These are phyloP conservation scores for Petunia axillaris DNA, from an alignment of 257 asterid genomes.

Conservation along the genomic window DNA sequence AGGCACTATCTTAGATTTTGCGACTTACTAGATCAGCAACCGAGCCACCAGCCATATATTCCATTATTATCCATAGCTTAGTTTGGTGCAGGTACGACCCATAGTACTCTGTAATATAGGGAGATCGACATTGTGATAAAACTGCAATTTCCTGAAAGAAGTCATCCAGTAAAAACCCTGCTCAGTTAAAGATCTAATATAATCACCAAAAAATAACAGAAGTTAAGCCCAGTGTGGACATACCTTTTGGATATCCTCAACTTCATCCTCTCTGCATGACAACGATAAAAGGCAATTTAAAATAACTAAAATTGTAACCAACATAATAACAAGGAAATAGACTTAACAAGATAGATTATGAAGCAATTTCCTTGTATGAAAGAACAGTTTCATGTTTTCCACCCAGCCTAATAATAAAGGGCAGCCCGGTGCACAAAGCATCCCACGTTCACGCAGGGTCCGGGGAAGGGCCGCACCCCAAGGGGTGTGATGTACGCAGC, in stretches of 20 bases:
- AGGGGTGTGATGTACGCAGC: too few relatives aligned
- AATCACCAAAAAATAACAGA: conserved; percentile 11
- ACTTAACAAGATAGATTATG: neutral
- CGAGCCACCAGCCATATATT: conserved; percentile 99
- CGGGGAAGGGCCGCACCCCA: too few relatives aligned
- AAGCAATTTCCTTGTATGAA: conserved; percentile 11
- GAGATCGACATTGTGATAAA: conserved; percentile 93
- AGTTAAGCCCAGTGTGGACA: conserved; percentile 29
- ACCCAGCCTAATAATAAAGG: neutral
- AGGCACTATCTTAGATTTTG: conserved; percentile 31
- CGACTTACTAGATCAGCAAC: conserved; percentile 92
- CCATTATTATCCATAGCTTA: conserved; percentile 98
- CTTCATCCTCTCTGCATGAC: conserved; percentile 89
- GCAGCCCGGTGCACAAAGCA: too few relatives aligned
- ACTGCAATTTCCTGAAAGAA: conserved; percentile 92
- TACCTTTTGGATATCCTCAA: conserved; percentile 99
- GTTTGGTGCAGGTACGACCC: conserved; percentile 87
- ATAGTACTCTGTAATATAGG: conserved; percentile 91
- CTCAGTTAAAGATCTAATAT: conserved; percentile 19
- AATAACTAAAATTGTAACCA: conserved; percentile 27
- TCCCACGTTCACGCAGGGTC: too few relatives aligned
- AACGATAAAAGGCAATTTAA: conserved; percentile 35
- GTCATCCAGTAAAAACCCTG: conserved; percentile 32
- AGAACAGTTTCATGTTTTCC: neutral
- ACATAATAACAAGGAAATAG: neutral